Evolutionary conservation across 768 basidiomycete species (phyloP), one percentile per base, ranked within the genome.

Genomic region (Multifurca ochricompacta): DNA sequence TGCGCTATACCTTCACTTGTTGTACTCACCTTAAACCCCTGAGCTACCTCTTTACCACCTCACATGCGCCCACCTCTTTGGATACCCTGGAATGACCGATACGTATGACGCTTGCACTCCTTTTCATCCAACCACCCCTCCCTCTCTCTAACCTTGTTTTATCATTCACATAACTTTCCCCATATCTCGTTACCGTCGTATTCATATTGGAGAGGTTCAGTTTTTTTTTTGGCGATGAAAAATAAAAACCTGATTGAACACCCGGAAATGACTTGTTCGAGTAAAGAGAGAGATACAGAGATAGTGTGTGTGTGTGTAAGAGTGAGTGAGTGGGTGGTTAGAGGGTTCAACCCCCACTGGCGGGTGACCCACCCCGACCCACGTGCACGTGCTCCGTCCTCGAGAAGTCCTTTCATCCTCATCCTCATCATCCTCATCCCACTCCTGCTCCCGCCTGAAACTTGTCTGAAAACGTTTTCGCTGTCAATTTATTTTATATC

Each of bases 1-100:
- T 57, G 56, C 56, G 56, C 51, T 42, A 57, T 42, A 56, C 45
- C 32, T 51, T 48, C 14, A 55, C 45, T 30, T 56, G 14, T 44
- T 54, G 48, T 41, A 52, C 56, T 52, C 56, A 57, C 51, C 56
- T 57, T 28, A 42, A 19, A 36, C 18, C 50, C 50, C 50, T 21
- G 32, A 36, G 50, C 45, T 42, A 52, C 56, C 50, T 45, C n/a
- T 41, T 44, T 45, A 13, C 21, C 32, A n/a, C 23, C 27, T 30
- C 37, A 40, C 35, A 46, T 43, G 39, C 59, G 55, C 43, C 52
- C 27, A 27, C 41, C 27, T n/a, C 23, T 39, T 23, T 39, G 59
- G 59, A 60, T 60, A 58, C 59, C 59, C 56, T 41, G 56, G 42
- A 56, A 60, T 21, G 59, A 60, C 56, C 37, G 40, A 52, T 48